Conservation (phyloP, 371 early-diverging fungal species). For the Mucor plumbeus region DNA sequence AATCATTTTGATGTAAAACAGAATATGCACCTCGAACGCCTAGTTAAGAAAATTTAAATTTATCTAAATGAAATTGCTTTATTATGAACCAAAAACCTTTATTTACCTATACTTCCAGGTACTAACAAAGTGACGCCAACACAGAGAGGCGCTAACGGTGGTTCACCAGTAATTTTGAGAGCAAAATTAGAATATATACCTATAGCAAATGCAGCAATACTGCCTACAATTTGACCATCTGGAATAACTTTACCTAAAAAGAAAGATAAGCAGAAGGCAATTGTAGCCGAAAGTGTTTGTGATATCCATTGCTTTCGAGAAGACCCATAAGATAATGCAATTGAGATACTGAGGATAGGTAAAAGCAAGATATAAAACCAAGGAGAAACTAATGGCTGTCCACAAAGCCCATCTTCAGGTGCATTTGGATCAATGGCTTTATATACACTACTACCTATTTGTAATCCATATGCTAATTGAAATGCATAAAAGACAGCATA, state of each 20-base stretch:
- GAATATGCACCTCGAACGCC: conserved; percentile 54
- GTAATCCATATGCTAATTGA: conserved; percentile 78
- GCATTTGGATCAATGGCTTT: conserved; percentile 35
- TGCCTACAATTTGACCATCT: conserved; percentile 41
- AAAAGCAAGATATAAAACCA: conserved; percentile 46
- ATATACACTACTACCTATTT: conserved; percentile 64
- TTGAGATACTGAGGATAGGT: conserved; percentile 40
- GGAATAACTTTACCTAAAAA: conserved; percentile 43
- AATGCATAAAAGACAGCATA: conserved; percentile 80
- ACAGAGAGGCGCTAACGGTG: conserved; percentile 47
- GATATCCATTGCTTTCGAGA: conserved; percentile 43
- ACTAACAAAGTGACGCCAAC: conserved; percentile 50
- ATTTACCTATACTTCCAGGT: conserved; percentile 53
- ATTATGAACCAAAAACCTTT: background rate
- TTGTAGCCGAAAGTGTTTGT: conserved; percentile 33
- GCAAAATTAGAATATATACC: conserved; percentile 49
- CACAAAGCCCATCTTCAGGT: conserved; percentile 35
- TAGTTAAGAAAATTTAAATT: conserved; percentile 11
- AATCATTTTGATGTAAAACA: conserved; percentile 40
- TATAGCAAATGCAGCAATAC: conserved; percentile 48
- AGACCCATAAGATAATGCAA: conserved; percentile 51
- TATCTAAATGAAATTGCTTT: background rate
- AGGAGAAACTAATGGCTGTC: conserved; percentile 29
- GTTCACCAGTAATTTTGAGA: conserved; percentile 39
- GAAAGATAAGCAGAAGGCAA: conserved; percentile 42